A percentile compares a stretch with the other conserved stretches of the same genome.
Conservation (phyloP, 1,139 yeast species). For the Sugiyamaella pinicola region DNA sequence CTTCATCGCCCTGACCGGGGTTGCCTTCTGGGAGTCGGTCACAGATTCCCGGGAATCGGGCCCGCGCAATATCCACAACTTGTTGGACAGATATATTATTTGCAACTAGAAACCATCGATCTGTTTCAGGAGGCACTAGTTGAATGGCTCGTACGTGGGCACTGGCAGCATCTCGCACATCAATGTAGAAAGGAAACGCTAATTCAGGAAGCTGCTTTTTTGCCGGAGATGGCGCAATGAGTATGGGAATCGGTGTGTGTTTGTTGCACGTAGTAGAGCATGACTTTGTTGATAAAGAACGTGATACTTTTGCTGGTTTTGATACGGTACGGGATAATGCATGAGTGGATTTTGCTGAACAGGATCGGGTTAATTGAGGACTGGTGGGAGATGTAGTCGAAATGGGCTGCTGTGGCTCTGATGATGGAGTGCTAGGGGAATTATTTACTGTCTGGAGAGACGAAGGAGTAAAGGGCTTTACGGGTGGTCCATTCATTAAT, state of each 20-base stretch:
- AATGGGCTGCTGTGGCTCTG: not conserved
- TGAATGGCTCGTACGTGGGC: constrained; percentile 31
- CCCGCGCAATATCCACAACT: constrained; percentile 30
- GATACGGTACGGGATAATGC: not conserved
- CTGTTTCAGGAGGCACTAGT: constrained; percentile 28
- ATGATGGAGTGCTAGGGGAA: not conserved
- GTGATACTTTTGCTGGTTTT: constrained; percentile 6
- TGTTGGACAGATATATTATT: constrained; percentile 33
- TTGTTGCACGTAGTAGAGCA: not conserved
- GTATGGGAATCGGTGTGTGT: constrained; percentile 2
- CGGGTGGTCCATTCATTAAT: not conserved
- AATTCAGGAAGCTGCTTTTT: constrained; percentile 18
- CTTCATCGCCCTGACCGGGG: constrained; percentile 31
- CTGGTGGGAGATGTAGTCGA: not conserved
- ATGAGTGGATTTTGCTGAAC: constrained; percentile 1
- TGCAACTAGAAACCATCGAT: constrained; percentile 33
- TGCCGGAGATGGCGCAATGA: not conserved
- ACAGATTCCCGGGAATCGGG: constrained; percentile 24
- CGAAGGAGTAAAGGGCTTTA: not conserved
- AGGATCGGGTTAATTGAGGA: not conserved
- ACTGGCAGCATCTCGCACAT: constrained; percentile 35
- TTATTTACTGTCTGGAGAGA: not conserved
- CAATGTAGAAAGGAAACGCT: constrained; percentile 33
- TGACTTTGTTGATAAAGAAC: not conserved
- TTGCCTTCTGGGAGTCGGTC: constrained; percentile 25